Evolutionary conservation across 148 eudicot species (phyloP).

Genomic region (Nepenthes mirabilis): DNA sequence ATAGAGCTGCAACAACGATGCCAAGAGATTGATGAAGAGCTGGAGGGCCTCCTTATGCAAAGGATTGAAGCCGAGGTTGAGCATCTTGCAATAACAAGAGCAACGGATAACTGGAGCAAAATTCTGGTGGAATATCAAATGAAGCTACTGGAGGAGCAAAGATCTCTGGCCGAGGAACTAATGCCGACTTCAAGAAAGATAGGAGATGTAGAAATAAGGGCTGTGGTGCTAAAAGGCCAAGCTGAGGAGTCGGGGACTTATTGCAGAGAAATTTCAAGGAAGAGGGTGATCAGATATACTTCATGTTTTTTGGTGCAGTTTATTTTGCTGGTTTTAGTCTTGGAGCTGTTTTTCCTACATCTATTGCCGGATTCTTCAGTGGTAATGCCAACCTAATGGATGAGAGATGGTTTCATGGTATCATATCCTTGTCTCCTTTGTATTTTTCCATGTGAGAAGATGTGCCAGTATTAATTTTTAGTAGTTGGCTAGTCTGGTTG

Average conservation of each 20-base stretch:
- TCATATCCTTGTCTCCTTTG: not conserved
- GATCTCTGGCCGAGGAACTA: conserved; percentile 15
- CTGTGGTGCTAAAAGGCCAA: conserved; percentile 16
- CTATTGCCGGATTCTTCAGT: conserved; percentile 27
- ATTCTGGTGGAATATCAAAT: conserved; percentile 20
- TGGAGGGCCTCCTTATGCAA: conserved; percentile 40
- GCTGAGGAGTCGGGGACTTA: conserved; percentile 20
- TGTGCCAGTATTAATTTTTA: not conserved
- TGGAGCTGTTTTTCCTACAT: conserved; percentile 25
- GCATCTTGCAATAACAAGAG: conserved; percentile 36
- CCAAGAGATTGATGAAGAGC: conserved; percentile 36
- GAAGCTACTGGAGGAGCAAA: conserved; percentile 25
- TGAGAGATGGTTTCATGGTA: not conserved
- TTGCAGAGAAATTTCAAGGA: conserved; percentile 14
- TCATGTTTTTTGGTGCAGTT: conserved; percentile 39
- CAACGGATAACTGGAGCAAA: conserved; percentile 20
- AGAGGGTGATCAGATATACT: conserved; percentile 24
- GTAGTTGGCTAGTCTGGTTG: not conserved
- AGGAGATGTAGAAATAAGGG: conserved; percentile 21
- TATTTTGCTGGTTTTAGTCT: conserved; percentile 29
- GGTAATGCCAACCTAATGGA: conserved; percentile 60
- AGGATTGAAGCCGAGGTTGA: conserved; percentile 70
- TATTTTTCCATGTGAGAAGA: not conserved
- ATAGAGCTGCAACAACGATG: conserved; percentile 10
- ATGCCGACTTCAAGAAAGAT: conserved; percentile 10